Evolutionary conservation across 1,284 basidiomycete genomes (phyloP).

Genomic region (Malassezia brasiliensis): DNA sequence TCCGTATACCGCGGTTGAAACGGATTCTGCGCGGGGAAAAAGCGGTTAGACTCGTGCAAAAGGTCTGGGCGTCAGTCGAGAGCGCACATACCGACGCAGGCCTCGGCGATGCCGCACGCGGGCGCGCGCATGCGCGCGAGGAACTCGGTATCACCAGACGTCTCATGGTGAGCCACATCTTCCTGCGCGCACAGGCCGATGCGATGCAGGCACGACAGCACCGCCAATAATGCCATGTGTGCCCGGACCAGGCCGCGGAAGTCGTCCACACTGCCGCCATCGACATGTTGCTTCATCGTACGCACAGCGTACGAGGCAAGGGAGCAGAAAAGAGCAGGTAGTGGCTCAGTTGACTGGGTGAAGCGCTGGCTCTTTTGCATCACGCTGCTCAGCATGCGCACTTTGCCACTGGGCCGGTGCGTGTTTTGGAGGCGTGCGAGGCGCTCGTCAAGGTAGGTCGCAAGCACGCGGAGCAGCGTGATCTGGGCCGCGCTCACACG

Average conservation of each 20-base stretch:
- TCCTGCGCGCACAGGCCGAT: slow-evolving; percentile 13
- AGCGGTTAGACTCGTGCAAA: slow-evolving; percentile 1
- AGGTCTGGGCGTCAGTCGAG: neutral
- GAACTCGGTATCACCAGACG: neutral
- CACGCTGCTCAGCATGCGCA: neutral
- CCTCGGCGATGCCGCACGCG: neutral
- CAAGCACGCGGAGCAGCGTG: slow-evolving; percentile 4
- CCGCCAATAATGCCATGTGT: slow-evolving; percentile 14
- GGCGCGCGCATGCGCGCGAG: slow-evolving; percentile 7
- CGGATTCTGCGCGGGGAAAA: slow-evolving; percentile 9
- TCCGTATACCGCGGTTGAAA: neutral
- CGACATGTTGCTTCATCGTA: slow-evolving; percentile 1
- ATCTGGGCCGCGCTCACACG: slow-evolving; percentile 4
- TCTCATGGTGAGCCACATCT: neutral
- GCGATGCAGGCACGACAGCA: slow-evolving; percentile 1
- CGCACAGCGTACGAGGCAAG: neutral
- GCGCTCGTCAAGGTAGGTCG: neutral
- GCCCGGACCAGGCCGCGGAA: slow-evolving; percentile 10
- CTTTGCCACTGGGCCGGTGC: neutral
- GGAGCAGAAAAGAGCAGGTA: neutral
- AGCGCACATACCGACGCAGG: neutral
- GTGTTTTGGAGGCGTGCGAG: neutral
- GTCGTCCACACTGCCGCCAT: neutral
- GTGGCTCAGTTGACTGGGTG: neutral
- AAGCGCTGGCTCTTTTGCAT: neutral